Conservation (phyloP, 202 grass and related monocot species). For the Schoenoplectus triqueter region DNA sequence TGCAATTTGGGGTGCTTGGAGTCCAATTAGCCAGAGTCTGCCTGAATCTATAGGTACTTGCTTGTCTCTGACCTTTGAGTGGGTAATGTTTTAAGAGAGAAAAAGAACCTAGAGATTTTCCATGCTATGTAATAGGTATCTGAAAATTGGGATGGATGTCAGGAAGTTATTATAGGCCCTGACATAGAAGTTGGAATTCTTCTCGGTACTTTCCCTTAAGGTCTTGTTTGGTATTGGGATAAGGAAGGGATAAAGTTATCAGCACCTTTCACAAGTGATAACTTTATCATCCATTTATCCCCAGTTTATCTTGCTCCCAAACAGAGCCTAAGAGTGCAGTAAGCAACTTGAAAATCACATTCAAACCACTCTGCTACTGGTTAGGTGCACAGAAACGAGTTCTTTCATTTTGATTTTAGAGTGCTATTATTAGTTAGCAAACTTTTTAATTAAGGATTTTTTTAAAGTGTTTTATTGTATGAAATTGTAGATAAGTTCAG, state of each 20-base stretch:
- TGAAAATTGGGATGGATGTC: neutral
- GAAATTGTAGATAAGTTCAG: conserved; percentile 1
- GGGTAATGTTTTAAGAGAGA: neutral
- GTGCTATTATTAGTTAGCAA: neutral
- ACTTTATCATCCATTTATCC: too few species aligned
- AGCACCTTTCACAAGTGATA: too few species aligned
- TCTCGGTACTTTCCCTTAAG: neutral
- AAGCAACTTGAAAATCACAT: neutral
- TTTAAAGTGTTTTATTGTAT: neutral
- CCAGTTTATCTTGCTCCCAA: too few species aligned
- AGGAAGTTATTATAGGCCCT: neutral
- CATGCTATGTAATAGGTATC: neutral
- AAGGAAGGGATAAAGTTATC: too few species aligned
- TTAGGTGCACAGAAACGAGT: neutral
- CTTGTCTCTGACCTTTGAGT: neutral
- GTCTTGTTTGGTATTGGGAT: too few species aligned
- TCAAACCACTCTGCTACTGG: neutral
- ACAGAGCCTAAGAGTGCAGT: neutral
- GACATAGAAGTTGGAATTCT: neutral
- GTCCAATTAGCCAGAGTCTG: conserved; percentile 51
- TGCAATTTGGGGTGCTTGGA: conserved; percentile 96
- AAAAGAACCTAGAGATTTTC: neutral
- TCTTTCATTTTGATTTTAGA: neutral
- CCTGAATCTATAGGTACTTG: conserved; percentile 51
- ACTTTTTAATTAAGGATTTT: neutral